A percentile compares a stretch with the other conserved stretches of the same genome.
These are phyloP conservation scores for Vanrija pseudolonga DNA, from an alignment of 1,284 basidiomycete species.

Conservation along the genomic window DNA sequence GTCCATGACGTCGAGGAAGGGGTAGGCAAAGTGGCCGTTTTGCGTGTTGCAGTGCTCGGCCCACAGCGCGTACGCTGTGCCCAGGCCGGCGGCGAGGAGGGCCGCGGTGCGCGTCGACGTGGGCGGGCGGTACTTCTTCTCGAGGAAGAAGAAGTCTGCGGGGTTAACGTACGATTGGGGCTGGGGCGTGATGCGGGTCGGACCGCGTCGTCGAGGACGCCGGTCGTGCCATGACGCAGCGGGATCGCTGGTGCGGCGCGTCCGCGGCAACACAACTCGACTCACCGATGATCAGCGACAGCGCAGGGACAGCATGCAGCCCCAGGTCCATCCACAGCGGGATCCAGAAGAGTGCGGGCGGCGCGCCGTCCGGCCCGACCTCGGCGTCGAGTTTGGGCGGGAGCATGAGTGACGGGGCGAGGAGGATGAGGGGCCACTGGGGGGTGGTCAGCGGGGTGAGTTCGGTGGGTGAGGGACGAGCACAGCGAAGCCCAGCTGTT, in stretches of 20 bases:
- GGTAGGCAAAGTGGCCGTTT: constrained; percentile 68
- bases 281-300: constrained; percentile 56
- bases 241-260: not conserved
- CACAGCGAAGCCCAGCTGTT: too few relatives aligned
- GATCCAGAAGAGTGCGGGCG: constrained; percentile 50
- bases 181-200: not conserved
- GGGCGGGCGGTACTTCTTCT: constrained; percentile 57
- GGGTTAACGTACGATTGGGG: not conserved
- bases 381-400: constrained; percentile 31
- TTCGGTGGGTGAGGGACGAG: too few relatives aligned
- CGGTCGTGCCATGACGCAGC: not conserved
- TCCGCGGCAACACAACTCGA: not conserved
- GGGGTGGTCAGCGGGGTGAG: not conserved
- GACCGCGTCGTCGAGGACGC: not conserved
- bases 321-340: constrained; percentile 60
- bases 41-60: constrained; percentile 64
- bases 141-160: constrained; percentile 66
- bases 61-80: constrained; percentile 61
- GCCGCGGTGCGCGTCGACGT: constrained; percentile 55
- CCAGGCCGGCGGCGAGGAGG: constrained; percentile 50
- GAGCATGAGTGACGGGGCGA: constrained; percentile 36
- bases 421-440: constrained; percentile 41
- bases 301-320: constrained; percentile 63
- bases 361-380: constrained; percentile 42
- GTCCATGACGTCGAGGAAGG: constrained; percentile 65